Evolutionary conservation across 495 filamentous ascomycete species (phyloP).

Genomic region (Penicillium antarcticum): DNA sequence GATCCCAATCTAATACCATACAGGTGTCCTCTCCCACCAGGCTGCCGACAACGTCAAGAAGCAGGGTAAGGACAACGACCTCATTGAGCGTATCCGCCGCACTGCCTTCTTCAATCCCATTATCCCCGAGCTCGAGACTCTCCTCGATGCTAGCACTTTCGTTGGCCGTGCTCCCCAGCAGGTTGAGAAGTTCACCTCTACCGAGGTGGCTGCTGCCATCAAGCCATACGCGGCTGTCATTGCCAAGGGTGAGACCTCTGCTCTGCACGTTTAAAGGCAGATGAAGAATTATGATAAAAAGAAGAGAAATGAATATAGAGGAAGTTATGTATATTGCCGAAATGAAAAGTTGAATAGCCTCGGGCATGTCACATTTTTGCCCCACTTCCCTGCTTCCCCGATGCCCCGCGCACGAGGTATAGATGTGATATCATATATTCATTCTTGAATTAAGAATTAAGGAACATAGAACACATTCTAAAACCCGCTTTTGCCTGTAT

Average conservation of each 20-base stretch:
- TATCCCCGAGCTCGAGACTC: constrained; percentile 64
- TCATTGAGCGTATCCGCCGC: constrained; percentile 74
- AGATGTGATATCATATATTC: background rate
- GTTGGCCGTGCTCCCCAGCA: constrained; percentile 61
- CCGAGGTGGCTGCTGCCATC: constrained; percentile 50
- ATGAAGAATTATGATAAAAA: constrained; percentile 5
- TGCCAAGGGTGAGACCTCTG: constrained; percentile 43
- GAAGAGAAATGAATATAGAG: constrained; percentile 3
- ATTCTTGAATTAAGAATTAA: background rate
- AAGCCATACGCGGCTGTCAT: constrained; percentile 45
- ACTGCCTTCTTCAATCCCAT: constrained; percentile 82
- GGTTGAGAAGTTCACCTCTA: constrained; percentile 55
- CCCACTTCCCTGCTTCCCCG: constrained; percentile 13
- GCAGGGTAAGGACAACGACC: constrained; percentile 75
- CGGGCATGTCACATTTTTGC: background rate
- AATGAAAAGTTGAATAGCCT: background rate
- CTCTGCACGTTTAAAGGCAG: constrained; percentile 47
- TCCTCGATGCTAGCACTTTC: constrained; percentile 68
- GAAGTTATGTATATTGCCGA: background rate
- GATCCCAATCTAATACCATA: background rate
- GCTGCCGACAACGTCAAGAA: constrained; percentile 78
- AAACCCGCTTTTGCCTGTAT: constrained; percentile 1
- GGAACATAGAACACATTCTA: background rate
- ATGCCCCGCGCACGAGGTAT: constrained; percentile 2
- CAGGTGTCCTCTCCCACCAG: constrained; percentile 79